phyloP scores from a whole-genome alignment of 2,329 filamentous ascomycete genomes.

The Lasiodiplodia theobromae region DNA sequence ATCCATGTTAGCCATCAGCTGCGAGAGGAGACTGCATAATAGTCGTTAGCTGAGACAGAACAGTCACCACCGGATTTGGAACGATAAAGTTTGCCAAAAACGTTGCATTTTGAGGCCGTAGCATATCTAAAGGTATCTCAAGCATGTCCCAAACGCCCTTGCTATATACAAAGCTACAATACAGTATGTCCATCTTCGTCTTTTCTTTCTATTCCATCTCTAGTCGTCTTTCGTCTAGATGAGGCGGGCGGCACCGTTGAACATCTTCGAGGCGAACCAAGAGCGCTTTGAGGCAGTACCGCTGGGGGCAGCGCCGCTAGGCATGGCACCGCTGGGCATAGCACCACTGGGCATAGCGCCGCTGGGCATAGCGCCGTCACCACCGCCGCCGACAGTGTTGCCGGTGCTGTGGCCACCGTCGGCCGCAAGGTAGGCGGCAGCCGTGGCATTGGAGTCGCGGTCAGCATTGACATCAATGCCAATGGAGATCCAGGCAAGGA shows the following conservation, averaged over 20 bases:
- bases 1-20: too few species aligned
- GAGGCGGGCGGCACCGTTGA: constrained; percentile 23
- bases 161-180: constrained; percentile 6
- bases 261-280: constrained; percentile 18
- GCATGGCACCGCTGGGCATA: constrained; percentile 15
- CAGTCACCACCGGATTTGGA: not conserved
- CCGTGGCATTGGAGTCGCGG: constrained; percentile 15
- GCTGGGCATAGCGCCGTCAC: not conserved
- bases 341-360: constrained; percentile 4
- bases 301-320: constrained; percentile 16
- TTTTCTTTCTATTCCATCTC: not conserved
- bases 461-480: constrained; percentile 25
- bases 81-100: not conserved
- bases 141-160: constrained; percentile 12
- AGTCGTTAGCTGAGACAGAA: not conserved
- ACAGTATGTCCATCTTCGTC: not conserved
- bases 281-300: constrained; percentile 18
- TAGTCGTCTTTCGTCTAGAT: not conserved
- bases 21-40: too few species aligned
- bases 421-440: constrained; percentile 28
- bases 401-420: constrained; percentile 28
- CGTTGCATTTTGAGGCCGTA: not conserved
- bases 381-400: constrained; percentile 24
- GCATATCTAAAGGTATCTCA: constrained; percentile 14
- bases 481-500: constrained; percentile 43